These are phyloP conservation scores for Nemania bipapillata DNA, from an alignment of 2,329 filamentous ascomycete species.

Conservation along the genomic window DNA sequence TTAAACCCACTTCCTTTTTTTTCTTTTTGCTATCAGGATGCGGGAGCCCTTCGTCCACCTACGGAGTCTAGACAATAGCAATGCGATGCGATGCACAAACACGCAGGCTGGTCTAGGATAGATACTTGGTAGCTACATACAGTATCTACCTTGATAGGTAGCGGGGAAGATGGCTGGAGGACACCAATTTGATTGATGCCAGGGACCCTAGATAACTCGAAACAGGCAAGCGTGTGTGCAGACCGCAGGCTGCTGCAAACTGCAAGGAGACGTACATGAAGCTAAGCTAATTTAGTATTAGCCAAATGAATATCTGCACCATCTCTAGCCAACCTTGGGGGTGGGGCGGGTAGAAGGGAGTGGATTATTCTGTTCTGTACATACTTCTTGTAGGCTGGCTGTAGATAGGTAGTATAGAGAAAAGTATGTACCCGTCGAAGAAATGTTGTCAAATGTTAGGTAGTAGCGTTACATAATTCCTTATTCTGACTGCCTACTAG, in stretches of 20 bases:
- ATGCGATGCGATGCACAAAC: conserved; percentile 17
- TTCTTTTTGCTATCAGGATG: background rate
- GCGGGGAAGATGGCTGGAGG: conserved; percentile 24
- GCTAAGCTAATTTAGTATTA: conserved; percentile 19
- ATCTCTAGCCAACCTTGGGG: background rate
- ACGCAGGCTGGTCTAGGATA: conserved; percentile 1
- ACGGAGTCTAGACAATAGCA: background rate
- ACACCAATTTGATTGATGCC: conserved; percentile 9
- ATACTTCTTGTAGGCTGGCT: no score
- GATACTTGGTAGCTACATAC: background rate
- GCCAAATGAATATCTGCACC: conserved; percentile 26
- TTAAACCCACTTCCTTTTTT: background rate
- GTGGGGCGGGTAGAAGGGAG: background rate
- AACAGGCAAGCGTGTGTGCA: conserved; percentile 26
- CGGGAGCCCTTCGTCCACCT: background rate
- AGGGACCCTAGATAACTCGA: conserved; percentile 20
- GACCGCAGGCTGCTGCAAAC: conserved; percentile 8
- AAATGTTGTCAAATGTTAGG: background rate
- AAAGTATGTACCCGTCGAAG: background rate
- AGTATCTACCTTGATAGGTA: background rate
- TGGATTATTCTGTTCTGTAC: background rate
- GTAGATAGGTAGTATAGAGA: no score
- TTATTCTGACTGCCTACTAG: background rate
- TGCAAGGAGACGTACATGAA: conserved; percentile 23
- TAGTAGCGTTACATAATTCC: background rate